Base-by-base conservation (phyloP, 2,329 filamentous ascomycete species). In the Beauveria asiatica region DNA sequence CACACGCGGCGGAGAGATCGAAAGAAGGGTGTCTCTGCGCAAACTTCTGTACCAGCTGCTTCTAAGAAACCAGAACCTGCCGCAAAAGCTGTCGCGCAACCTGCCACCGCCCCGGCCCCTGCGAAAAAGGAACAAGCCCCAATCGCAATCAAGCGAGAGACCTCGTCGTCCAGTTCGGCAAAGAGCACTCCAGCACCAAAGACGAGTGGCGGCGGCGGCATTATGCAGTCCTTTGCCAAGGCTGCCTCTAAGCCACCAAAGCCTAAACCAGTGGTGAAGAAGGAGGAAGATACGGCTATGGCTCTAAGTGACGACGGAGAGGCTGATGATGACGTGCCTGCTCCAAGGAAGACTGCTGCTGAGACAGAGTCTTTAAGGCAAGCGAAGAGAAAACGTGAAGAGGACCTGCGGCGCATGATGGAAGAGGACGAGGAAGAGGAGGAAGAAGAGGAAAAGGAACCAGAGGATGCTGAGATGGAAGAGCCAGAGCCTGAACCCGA, bases 161-260 rank as follows among this genome's bases (percentile, higher is more conserved):
- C 67, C 1, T 66, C 69, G 16, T 59, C 66, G 2, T 67, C 69
- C 5, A 70, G 66, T 44, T 59, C 64, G 5, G 58, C 61, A 16
- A 74, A 73, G 60, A 57, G 71, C 4, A 48, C 75, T 3, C 67
- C 73, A 21, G 64, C 76, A 5, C 42, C 66, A 3, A 90, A 89
- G 68, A 83, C 82, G 60, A 81, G 83, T 57, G 78, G 76, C 17
- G 83, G 86, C 13, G 76, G 75, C 3, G 82, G 83, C 62, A 83
- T 95, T 27, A 91, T 94, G 79, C 86, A 87, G 62, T 88, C 90
- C 0, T 95, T 95, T 70, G 88, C 89, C 16, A 90, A 88, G 67
- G 76, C 79, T 5, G 72, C 71, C 3, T 66, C 70, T 4, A 73
- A 69, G 54, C 68, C 77, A 0, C 67, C 73, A 4, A 79, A 76